These are phyloP conservation scores for Coprinopsis cinerea DNA, from an alignment of 768 basidiomycete genomes.

Conservation along the genomic window DNA sequence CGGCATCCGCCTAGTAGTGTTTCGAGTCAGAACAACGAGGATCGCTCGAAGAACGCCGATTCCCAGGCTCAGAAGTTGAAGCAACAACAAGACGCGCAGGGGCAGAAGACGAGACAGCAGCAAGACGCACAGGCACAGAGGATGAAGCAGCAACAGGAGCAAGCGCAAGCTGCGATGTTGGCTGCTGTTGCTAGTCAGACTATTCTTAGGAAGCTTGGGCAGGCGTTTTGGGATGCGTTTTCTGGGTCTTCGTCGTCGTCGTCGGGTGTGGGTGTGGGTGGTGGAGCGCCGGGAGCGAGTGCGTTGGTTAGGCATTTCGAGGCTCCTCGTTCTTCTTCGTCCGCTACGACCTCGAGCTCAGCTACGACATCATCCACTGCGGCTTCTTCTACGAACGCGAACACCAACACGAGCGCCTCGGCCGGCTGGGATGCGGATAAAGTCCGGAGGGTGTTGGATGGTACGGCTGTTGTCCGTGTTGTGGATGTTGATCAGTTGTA, in stretches of 20 bases:
- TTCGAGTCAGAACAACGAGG: neutral
- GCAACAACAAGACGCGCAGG: constrained; percentile 13
- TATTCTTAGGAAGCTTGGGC: constrained; percentile 59
- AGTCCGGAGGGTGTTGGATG: constrained; percentile 75
- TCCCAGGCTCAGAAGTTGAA: neutral
- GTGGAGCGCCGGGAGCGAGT: too few species aligned
- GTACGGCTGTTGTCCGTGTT: constrained; percentile 71
- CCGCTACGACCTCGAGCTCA: constrained; percentile 14
- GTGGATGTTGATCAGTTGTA: constrained; percentile 58
- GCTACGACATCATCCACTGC: constrained; percentile 21
- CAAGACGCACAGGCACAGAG: constrained; percentile 17
- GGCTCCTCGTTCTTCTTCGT: neutral
- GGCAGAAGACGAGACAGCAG: constrained; percentile 4
- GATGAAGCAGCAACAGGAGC: constrained; percentile 27
- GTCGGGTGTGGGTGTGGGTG: neutral
- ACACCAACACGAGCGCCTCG: neutral
- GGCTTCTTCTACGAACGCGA: constrained; percentile 2
- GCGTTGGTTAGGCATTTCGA: neutral
- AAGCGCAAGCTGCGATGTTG: constrained; percentile 46
- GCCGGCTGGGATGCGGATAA: constrained; percentile 61
- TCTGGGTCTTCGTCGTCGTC: constrained; percentile 37
- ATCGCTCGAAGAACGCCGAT: neutral
- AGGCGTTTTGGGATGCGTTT: constrained; percentile 89
- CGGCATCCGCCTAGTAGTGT: neutral
- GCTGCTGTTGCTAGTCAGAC: constrained; percentile 81